Conservation (phyloP, 2,329 filamentous ascomycete genomes). For the Penicillium sp. region DNA sequence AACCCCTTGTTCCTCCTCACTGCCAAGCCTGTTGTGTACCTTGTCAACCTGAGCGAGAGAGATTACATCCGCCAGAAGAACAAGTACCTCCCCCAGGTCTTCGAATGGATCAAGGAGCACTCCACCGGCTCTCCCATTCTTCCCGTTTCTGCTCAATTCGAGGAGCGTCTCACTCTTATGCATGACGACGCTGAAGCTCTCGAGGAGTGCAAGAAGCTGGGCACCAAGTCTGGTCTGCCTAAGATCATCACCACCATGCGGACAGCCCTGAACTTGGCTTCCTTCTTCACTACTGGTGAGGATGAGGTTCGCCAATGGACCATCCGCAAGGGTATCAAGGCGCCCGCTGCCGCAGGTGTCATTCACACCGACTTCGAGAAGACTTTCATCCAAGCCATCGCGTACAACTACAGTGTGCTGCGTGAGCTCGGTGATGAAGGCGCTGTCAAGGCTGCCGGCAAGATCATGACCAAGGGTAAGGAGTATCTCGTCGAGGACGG, state of each 20-base stretch:
- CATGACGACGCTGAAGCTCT: conserved; percentile 73
- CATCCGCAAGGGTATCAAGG: conserved; percentile 91
- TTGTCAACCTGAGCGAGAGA: conserved; percentile 95
- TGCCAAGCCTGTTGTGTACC: conserved; percentile 94
- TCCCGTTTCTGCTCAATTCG: conserved; percentile 87
- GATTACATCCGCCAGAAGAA: conserved; percentile 99
- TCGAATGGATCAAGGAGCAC: conserved; percentile 93
- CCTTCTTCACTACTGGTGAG: conserved; percentile 94
- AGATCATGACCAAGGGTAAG: conserved; percentile 98
- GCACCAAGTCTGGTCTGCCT: conserved; percentile 83
- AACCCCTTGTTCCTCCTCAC: conserved; percentile 94
- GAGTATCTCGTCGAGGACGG: conserved; percentile 70
- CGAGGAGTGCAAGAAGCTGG: conserved; percentile 86
- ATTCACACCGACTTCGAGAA: conserved; percentile 99
- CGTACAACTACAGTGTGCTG: conserved; percentile 82
- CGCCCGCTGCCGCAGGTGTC: conserved; percentile 95
- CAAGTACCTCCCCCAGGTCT: conserved; percentile 93
- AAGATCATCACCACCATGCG: conserved; percentile 95
- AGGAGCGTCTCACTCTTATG: conserved; percentile 85
- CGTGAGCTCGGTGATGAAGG: conserved; percentile 88
- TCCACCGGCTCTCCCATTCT: conserved; percentile 86
- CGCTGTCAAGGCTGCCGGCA: conserved; percentile 88
- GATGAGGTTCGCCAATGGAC: conserved; percentile 99
- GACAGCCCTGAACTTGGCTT: conserved; percentile 82
- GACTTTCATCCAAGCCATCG: conserved; percentile 96